phyloP scores from a whole-genome alignment of 768 basidiomycete genomes.

The Leucosporidium scottii region DNA sequence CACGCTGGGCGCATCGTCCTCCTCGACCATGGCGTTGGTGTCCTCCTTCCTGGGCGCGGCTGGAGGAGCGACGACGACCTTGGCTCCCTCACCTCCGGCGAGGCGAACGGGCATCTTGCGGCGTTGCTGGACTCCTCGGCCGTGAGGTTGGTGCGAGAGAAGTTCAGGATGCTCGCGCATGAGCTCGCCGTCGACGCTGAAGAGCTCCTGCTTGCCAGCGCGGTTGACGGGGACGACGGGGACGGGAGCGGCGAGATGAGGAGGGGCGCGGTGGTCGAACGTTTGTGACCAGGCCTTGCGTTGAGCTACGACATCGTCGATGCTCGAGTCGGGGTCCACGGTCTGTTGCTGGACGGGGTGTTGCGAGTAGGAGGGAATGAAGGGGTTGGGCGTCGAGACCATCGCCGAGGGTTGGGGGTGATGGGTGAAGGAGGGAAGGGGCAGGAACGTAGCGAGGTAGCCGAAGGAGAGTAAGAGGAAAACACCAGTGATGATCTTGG shows the following conservation, averaged over 20 bases:
- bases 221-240: too few species aligned
- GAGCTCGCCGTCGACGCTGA: too few species aligned
- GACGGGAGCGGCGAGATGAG: too few species aligned
- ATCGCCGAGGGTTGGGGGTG: background rate
- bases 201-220: too few species aligned
- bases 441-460: background rate
- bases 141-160: too few species aligned
- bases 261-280: background rate
- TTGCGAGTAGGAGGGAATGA: background rate
- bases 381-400: background rate
- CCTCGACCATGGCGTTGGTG: background rate
- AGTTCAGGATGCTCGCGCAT: too few species aligned
- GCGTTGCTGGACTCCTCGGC: background rate
- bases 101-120: background rate
- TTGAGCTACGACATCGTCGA: background rate
- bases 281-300: background rate
- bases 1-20: background rate
- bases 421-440: background rate
- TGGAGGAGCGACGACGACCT: conserved; percentile 8
- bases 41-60: conserved; percentile 13
- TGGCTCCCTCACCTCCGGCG: background rate
- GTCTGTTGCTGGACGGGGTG: background rate
- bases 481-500: background rate
- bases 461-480: background rate
- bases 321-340: background rate